These are phyloP conservation scores for Crithidia brevicula DNA, from an alignment of 208 protist genomes.

Conservation along the genomic window DNA sequence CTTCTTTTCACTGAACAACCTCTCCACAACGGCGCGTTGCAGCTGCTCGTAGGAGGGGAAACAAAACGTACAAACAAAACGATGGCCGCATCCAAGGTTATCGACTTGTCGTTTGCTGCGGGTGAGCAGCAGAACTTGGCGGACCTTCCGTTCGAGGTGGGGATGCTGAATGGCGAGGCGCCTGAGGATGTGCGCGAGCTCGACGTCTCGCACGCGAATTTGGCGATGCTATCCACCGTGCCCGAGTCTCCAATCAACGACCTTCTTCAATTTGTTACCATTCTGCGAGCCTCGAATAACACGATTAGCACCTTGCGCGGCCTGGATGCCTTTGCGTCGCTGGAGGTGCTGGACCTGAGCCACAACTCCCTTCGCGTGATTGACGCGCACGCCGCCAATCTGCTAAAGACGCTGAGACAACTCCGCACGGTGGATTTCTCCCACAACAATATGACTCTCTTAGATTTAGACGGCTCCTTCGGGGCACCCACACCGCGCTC, in stretches of 20 bases:
- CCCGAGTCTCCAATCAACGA: slow-evolving; percentile 33
- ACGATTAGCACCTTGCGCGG: slow-evolving; percentile 57
- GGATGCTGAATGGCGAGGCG: not conserved
- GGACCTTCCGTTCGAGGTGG: slow-evolving; percentile 28
- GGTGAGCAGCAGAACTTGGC: slow-evolving; percentile 31
- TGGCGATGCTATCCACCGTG: slow-evolving; percentile 38
- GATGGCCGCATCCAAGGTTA: slow-evolving; percentile 1
- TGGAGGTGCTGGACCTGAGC: slow-evolving; percentile 81
- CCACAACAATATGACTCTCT: slow-evolving; percentile 59
- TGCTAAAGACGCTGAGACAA: slow-evolving; percentile 52
- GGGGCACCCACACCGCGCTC: slow-evolving; percentile 21
- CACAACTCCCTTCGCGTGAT: slow-evolving; percentile 73
- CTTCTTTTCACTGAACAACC: no score
- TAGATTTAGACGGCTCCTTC: slow-evolving; percentile 50
- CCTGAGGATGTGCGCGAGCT: slow-evolving; percentile 32
- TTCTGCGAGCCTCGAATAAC: slow-evolving; percentile 74
- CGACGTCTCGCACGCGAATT: slow-evolving; percentile 28
- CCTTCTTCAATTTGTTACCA: slow-evolving; percentile 54
- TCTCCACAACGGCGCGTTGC: no score
- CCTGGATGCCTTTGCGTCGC: slow-evolving; percentile 57
- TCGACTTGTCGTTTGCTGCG: slow-evolving; percentile 36
- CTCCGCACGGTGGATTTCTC: slow-evolving; percentile 69
- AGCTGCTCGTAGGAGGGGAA: no score
- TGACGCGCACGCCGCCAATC: slow-evolving; percentile 52
- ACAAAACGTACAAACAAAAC: no score